Evolutionary conservation across 2,329 filamentous ascomycete species (phyloP).

Genomic region (Torrubiella hemipterigena): DNA sequence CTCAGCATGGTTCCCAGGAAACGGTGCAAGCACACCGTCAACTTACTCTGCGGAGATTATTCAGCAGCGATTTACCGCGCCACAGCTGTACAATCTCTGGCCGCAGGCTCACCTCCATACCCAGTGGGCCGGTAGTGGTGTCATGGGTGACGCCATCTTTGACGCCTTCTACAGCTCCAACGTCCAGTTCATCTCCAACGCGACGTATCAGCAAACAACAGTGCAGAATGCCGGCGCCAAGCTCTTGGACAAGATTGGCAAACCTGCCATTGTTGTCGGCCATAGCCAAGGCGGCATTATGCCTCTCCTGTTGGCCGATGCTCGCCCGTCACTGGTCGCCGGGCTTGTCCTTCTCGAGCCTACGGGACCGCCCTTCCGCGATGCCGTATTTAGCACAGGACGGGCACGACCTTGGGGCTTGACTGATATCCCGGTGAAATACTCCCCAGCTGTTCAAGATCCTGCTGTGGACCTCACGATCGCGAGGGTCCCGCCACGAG

Average conservation of each 20-base stretch:
- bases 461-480: slow-evolving; percentile 20
- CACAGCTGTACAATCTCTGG: slow-evolving; percentile 20
- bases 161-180: slow-evolving; percentile 28
- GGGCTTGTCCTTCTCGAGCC: slow-evolving; percentile 33
- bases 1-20: slow-evolving; percentile 24
- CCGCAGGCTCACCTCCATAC: slow-evolving; percentile 26
- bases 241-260: slow-evolving; percentile 29
- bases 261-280: slow-evolving; percentile 24
- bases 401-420: slow-evolving; percentile 29
- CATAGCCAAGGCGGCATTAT: slow-evolving; percentile 34
- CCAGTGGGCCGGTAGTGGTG: slow-evolving; percentile 29
- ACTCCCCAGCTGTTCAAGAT: slow-evolving; percentile 27
- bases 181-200: slow-evolving; percentile 22
- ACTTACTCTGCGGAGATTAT: slow-evolving; percentile 21
- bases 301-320: slow-evolving; percentile 28
- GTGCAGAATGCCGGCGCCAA: slow-evolving; percentile 26
- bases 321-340: slow-evolving; percentile 25
- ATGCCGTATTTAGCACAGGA: slow-evolving; percentile 23
- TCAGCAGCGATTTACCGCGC: slow-evolving; percentile 24
- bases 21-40: slow-evolving; percentile 12
- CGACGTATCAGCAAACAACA: slow-evolving; percentile 20
- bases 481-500: slow-evolving; percentile 3
- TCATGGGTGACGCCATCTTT: slow-evolving; percentile 25
- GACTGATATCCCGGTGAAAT: slow-evolving; percentile 35
- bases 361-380: slow-evolving; percentile 32